Evolutionary conservation across 768 basidiomycete genomes (phyloP).

Genomic region (Hericium coralloides): DNA sequence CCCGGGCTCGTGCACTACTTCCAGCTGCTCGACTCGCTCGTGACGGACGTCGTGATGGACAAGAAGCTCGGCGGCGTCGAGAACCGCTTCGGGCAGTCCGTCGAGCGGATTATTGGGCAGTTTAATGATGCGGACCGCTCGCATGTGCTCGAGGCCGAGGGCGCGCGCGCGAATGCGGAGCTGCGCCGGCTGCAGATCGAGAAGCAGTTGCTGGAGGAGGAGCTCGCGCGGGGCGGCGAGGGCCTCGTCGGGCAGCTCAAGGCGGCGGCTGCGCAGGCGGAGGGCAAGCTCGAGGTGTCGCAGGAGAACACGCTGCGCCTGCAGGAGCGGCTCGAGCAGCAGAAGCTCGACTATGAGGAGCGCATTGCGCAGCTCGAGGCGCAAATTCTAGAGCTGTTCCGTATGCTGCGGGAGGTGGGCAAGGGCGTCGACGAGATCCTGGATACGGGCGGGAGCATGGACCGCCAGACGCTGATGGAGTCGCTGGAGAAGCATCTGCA

Average conservation of each 20-base stretch:
- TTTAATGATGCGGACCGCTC: slow-evolving; percentile 86
- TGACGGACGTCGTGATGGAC: slow-evolving; percentile 88
- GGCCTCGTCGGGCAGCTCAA: slow-evolving; percentile 83
- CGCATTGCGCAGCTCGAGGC: slow-evolving; percentile 82
- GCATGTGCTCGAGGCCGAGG: slow-evolving; percentile 72
- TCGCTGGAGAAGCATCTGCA: slow-evolving; percentile 77
- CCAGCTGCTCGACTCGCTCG: slow-evolving; percentile 82
- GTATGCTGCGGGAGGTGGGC: slow-evolving; percentile 84
- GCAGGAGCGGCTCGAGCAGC: slow-evolving; percentile 67
- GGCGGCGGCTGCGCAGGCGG: slow-evolving; percentile 52
- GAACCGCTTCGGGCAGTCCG: slow-evolving; percentile 79
- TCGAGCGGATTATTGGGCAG: slow-evolving; percentile 79
- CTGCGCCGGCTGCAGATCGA: slow-evolving; percentile 64
- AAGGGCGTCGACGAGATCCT: slow-evolving; percentile 69
- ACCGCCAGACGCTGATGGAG: slow-evolving; percentile 73
- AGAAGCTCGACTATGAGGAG: slow-evolving; percentile 76
- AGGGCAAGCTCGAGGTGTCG: slow-evolving; percentile 71
- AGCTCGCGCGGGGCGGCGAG: slow-evolving; percentile 71
- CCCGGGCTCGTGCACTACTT: slow-evolving; percentile 80
- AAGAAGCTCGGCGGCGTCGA: slow-evolving; percentile 83
- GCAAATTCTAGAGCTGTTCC: slow-evolving; percentile 89
- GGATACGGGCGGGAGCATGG: slow-evolving; percentile 48
- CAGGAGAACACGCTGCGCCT: slow-evolving; percentile 70
- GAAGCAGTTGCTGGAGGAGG: slow-evolving; percentile 76
- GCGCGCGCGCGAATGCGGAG: slow-evolving; percentile 54